Evolutionary conservation across 1,139 yeast species (phyloP).

Genomic region (Lodderomyces jiufengensis): DNA sequence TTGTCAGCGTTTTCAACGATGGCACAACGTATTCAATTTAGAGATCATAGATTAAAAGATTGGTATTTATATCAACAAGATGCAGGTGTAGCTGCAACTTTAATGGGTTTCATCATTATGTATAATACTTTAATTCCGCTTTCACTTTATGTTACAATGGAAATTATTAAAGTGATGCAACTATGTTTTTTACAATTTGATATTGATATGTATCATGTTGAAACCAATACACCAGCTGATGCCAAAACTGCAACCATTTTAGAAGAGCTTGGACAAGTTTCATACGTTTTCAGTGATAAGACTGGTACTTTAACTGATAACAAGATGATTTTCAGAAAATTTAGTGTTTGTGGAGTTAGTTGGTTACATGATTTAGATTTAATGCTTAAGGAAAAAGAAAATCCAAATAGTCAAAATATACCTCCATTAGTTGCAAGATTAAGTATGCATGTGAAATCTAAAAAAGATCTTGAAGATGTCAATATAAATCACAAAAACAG

Average conservation of each 20-base stretch:
- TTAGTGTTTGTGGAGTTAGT: constrained; percentile 81
- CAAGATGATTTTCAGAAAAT: constrained; percentile 78
- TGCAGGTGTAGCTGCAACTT: constrained; percentile 85
- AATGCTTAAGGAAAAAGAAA: constrained; percentile 25
- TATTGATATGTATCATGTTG: constrained; percentile 88
- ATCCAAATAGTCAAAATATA: constrained; percentile 12
- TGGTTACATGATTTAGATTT: constrained; percentile 81
- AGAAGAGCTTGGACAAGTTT: constrained; percentile 96
- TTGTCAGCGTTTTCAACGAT: constrained; percentile 79
- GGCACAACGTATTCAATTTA: constrained; percentile 62
- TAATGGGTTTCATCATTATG: constrained; percentile 97
- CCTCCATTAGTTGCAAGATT: constrained; percentile 10
- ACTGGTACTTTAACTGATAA: constrained; percentile 97
- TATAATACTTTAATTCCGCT: constrained; percentile 93
- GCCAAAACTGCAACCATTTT: constrained; percentile 93
- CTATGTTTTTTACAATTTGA: constrained; percentile 79
- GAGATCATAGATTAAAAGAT: constrained; percentile 40
- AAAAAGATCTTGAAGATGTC: neutral
- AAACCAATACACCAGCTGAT: constrained; percentile 85
- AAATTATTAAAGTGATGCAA: constrained; percentile 86
- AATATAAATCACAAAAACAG: constrained; percentile 13
- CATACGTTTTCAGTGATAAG: constrained; percentile 91
- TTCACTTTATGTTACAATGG: constrained; percentile 95
- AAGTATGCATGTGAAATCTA: constrained; percentile 17
- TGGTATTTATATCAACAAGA: constrained; percentile 78